Base-by-base conservation (phyloP, 1,284 basidiomycete genomes). In the Heliocybe sulcata region DNA sequence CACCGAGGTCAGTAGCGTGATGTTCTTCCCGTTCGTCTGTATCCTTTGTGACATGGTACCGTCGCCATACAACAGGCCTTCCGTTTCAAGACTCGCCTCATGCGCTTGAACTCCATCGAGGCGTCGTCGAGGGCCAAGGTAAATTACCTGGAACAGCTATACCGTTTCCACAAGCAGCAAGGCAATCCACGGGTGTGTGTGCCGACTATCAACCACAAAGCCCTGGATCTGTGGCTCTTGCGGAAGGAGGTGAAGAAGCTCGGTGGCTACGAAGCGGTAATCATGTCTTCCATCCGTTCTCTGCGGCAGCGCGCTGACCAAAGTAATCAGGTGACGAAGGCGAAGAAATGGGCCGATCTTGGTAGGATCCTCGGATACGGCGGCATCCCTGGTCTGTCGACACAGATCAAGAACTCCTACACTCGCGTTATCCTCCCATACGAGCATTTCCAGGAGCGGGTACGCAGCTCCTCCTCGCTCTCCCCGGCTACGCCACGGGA, bases 71-170 rank as follows among this genome's bases (percentile, higher is more conserved):
- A 58, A 51, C 72, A 96, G 90, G 77, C 77, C 57, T 95, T 94
- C 72, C 89, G 91, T 59, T 99, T 99, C 76, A 94, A 92, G 71
- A 99, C 96, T 52, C 86, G 97, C 52, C 75, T 98, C 51, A 95
- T 98, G 73, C 85, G 90, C 56, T 80, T 99, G 64, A 98, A 98
- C 70, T 94, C 93, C 60, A 94, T 99, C 62, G 96, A 98, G 73
- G 97, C 97, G 14, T 92, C 94, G 52, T 95, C 94, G 53, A 81
- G 97, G 60, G 96, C 96, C 45, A 96, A 97, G 70, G 77, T 98
- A 68, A 98, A 98, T 76, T 99, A 98, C 72, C 74, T 97, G 61
- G 96, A 99, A 70, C 94, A 98, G 71, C 81, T 99, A 42, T 95
- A 95, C 73, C 88, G 90, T 61, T 95, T 87, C 68, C 90, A 94